Conservation (phyloP, 2,329 filamentous ascomycete genomes). For the Leptosphaerulina australis region DNA sequence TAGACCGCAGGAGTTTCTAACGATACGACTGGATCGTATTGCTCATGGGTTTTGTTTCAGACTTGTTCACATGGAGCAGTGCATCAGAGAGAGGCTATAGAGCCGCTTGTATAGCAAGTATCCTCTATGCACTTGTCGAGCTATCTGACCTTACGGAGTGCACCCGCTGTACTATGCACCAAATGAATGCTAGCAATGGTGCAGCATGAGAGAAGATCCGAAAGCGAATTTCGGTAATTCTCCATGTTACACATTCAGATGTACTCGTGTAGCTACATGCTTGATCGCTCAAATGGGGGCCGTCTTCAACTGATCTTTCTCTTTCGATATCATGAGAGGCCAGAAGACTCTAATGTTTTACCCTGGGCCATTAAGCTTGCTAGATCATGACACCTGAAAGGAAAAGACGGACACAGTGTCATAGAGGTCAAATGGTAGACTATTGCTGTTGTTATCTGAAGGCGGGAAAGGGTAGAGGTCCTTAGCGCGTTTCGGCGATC, state of each 20-base stretch:
- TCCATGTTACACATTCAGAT: too few relatives aligned
- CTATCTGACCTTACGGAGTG: background rate
- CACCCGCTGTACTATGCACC: background rate
- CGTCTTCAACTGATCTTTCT: too few relatives aligned
- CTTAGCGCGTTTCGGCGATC: constrained; percentile 11
- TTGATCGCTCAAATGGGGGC: too few relatives aligned
- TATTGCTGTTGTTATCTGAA: background rate
- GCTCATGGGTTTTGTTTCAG: background rate
- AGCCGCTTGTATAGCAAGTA: background rate
- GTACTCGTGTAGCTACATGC: too few relatives aligned
- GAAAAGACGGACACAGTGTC: too few relatives aligned
- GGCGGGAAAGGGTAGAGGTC: background rate
- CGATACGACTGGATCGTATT: constrained; percentile 4
- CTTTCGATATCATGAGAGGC: too few relatives aligned
- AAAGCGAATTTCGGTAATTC: too few relatives aligned
- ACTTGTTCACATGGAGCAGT: background rate
- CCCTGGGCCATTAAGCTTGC: too few relatives aligned
- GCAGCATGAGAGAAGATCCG: too few relatives aligned
- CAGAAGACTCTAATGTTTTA: too few relatives aligned
- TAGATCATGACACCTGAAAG: too few relatives aligned
- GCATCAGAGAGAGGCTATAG: background rate
- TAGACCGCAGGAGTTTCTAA: background rate
- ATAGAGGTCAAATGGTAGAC: too few relatives aligned
- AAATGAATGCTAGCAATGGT: background rate
- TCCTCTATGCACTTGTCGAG: background rate